Conservation (phyloP, 2,329 filamentous ascomycete species). For the Apiospora kogelbergensis region DNA sequence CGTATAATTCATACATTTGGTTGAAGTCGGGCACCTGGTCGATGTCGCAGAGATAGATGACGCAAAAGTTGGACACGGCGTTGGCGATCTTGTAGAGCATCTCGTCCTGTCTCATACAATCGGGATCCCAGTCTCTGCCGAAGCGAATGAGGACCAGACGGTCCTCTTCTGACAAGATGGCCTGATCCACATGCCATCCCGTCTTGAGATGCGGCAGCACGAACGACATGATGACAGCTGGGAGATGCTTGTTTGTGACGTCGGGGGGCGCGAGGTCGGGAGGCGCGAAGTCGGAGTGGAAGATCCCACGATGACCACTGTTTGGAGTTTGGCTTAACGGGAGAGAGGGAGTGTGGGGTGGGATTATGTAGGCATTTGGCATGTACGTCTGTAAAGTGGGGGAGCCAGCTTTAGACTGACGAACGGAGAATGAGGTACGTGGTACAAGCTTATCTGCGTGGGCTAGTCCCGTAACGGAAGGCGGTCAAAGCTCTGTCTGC, state of each 20-base stretch:
- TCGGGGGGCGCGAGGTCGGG: neutral
- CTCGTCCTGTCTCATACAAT: conserved; percentile 79
- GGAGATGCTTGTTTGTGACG: neutral
- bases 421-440: too few species aligned
- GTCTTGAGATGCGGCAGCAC: conserved; percentile 87
- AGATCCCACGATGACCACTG: neutral
- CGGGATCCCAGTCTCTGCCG: conserved; percentile 80
- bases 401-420: neutral
- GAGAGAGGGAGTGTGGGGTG: neutral
- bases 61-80: conserved; percentile 88
- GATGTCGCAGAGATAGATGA: conserved; percentile 92
- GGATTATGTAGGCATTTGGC: neutral
- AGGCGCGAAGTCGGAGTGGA: neutral
- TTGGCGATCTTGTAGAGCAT: conserved; percentile 94
- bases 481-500: neutral
- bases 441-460: neutral
- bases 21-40: conserved; percentile 92
- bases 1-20: conserved; percentile 89
- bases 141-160: conserved; percentile 92
- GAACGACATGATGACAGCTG: conserved; percentile 34
- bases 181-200: conserved; percentile 98
- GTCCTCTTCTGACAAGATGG: conserved; percentile 86
- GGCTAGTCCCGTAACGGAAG: neutral
- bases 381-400: neutral
- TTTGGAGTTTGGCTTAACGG: conserved; percentile 1